These are phyloP conservation scores for Cryptococcus wingfieldii DNA, from an alignment of 1,284 basidiomycete species.

Conservation along the genomic window DNA sequence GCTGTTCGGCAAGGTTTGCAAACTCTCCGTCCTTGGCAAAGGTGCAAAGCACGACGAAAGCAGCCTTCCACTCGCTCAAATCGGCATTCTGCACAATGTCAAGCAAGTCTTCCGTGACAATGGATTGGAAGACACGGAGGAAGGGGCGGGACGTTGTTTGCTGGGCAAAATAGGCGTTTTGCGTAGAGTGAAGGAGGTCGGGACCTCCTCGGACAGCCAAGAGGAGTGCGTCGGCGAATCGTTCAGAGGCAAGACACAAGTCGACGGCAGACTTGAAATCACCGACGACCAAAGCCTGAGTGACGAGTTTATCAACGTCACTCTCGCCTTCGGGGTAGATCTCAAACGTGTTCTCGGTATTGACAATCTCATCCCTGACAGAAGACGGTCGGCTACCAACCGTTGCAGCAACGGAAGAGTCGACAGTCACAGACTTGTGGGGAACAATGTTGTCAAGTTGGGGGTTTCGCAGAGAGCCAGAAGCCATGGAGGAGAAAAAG, in stretches of 20 bases:
- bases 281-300: constrained; percentile 87
- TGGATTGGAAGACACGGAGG: constrained; percentile 90
- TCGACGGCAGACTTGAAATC: constrained; percentile 92
- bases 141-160: constrained; percentile 75
- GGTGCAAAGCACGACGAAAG: constrained; percentile 94
- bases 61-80: constrained; percentile 90
- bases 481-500: constrained; percentile 78
- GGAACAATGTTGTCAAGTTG: constrained; percentile 64
- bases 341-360: constrained; percentile 67
- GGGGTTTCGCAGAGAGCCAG: constrained; percentile 54
- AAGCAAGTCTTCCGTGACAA: constrained; percentile 85
- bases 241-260: constrained; percentile 80
- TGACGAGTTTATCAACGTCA: constrained; percentile 82
- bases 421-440: constrained; percentile 69
- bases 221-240: constrained; percentile 91
- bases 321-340: constrained; percentile 88
- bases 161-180: constrained; percentile 89
- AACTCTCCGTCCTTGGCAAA: constrained; percentile 87
- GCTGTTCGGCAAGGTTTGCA: constrained; percentile 76
- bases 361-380: constrained; percentile 64
- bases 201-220: constrained; percentile 87
- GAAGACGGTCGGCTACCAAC: constrained; percentile 67
- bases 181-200: constrained; percentile 82
- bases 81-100: constrained; percentile 97
- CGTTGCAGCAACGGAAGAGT: constrained; percentile 86